Percentiles rank a stretch among this genome's conserved stretches.
Conservation (phyloP, 257 asterid genomes). For the Osmanthus fragrans region DNA sequence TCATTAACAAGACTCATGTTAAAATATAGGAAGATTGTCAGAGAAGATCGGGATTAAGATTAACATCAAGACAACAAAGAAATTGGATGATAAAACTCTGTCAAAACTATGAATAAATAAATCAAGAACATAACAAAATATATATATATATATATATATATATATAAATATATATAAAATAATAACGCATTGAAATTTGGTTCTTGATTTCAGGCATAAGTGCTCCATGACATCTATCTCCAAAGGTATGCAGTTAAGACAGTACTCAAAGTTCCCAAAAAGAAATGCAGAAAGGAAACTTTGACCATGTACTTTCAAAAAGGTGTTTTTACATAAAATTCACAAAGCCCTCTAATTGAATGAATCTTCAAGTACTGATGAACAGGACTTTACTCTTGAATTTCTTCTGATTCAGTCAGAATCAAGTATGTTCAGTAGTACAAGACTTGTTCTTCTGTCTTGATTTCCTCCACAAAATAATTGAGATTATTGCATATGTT, state of each 20-base stretch:
- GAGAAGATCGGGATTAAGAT: slow-evolving; percentile 24
- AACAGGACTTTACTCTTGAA: background rate
- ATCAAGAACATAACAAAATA: no score
- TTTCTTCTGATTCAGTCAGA: slow-evolving; percentile 8
- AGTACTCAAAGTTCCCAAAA: slow-evolving; percentile 19
- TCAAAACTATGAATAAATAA: slow-evolving; percentile 7
- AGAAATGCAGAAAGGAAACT: slow-evolving; percentile 21
- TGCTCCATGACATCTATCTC: slow-evolving; percentile 15
- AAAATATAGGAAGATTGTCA: slow-evolving; percentile 28
- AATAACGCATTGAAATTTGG: slow-evolving; percentile 9
- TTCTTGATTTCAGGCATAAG: slow-evolving; percentile 36
- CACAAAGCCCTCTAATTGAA: slow-evolving; percentile 1
- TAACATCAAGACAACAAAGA: slow-evolving; percentile 25
- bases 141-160: no score
- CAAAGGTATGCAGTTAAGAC: slow-evolving; percentile 21
- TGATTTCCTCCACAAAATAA: slow-evolving; percentile 51
- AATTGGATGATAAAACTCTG: background rate
- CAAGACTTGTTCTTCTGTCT: slow-evolving; percentile 45
- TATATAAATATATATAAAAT: no score
- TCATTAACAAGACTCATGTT: slow-evolving; percentile 24
- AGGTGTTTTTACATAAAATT: slow-evolving; percentile 3
- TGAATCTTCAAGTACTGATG: slow-evolving; percentile 3
- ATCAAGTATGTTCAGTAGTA: slow-evolving; percentile 26
- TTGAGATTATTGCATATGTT: slow-evolving; percentile 26
- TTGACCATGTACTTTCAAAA: slow-evolving; percentile 18